These are phyloP conservation scores for Fusarium sp. DNA, from an alignment of 2,329 filamentous ascomycete genomes.

Conservation along the genomic window DNA sequence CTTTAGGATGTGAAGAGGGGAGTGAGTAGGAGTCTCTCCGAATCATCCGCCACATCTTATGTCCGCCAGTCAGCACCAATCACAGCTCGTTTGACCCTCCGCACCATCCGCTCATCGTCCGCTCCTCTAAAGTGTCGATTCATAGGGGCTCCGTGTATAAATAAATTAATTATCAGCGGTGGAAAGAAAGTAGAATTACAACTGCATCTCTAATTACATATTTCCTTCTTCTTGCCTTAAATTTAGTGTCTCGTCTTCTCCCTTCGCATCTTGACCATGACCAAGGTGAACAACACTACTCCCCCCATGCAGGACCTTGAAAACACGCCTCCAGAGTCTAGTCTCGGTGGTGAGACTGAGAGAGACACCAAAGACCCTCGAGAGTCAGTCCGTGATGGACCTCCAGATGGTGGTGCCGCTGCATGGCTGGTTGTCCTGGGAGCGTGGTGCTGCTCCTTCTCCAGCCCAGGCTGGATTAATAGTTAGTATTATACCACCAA, in stretches of 20 bases:
- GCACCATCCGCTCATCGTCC: neutral
- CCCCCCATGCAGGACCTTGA: neutral
- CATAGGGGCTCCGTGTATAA: neutral
- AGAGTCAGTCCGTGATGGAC: neutral
- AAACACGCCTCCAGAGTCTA: neutral
- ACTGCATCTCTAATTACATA: neutral
- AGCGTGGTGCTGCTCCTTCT: constrained; percentile 1
- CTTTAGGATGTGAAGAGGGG: neutral
- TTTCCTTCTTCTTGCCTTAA: neutral
- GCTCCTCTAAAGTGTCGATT: neutral
- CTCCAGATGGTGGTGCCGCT: neutral
- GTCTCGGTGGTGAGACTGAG: neutral
- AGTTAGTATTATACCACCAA: no score
- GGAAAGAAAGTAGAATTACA: neutral
- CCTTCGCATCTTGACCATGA: neutral
- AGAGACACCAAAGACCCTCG: neutral
- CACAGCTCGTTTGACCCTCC: neutral
- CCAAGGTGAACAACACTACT: neutral
- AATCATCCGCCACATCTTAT: neutral
- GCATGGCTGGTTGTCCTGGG: neutral
- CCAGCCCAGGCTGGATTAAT: constrained; percentile 1
- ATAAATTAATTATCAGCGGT: neutral
- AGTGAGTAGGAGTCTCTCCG: neutral
- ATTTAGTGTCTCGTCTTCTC: neutral
- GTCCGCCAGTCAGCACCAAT: neutral